phyloP scores from a whole-genome alignment of 73 alveolate species.

The Effrenium voratum region DNA sequence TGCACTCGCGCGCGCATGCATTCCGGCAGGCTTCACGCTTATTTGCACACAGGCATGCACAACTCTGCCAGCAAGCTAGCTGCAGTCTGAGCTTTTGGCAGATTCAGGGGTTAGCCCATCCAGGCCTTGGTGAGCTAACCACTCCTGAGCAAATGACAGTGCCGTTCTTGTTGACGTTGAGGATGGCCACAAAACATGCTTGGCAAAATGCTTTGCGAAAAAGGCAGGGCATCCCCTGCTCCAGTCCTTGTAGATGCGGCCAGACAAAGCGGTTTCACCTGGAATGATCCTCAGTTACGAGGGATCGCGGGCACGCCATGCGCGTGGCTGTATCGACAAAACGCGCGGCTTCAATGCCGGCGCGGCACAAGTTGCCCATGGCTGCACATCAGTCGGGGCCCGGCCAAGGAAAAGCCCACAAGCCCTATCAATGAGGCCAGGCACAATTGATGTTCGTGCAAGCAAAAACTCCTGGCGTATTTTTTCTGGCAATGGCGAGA shows the following conservation, averaged over 20 bases:
- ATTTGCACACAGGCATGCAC: neutral
- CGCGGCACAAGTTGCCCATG: conserved; percentile 71
- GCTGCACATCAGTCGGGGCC: conserved; percentile 59
- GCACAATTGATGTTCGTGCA: too few species aligned
- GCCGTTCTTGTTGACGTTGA: neutral
- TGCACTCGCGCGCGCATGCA: too few species aligned
- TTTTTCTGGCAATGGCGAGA: too few species aligned
- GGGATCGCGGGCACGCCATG: neutral
- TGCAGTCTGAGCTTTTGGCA: neutral
- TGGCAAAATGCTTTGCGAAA: too few species aligned
- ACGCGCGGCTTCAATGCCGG: neutral
- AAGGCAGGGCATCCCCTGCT: neutral
- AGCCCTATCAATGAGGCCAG: too few species aligned
- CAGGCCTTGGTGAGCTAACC: conserved; percentile 29
- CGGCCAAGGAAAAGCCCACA: too few species aligned
- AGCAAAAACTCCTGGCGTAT: too few species aligned
- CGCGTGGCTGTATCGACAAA: neutral
- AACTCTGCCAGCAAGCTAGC: neutral
- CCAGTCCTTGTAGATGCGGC: conserved; percentile 70
- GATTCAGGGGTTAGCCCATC: conserved; percentile 29
- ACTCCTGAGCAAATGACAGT: conserved; percentile 10
- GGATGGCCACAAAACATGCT: neutral
- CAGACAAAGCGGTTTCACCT: conserved; percentile 76
- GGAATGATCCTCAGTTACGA: conserved; percentile 51
- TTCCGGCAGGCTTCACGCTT: too few species aligned